Percentiles rank a stretch among this genome's conserved stretches.
Evolutionary conservation across 805 yeast genomes (phyloP).

Genomic region (Alloascoidea africana): DNA sequence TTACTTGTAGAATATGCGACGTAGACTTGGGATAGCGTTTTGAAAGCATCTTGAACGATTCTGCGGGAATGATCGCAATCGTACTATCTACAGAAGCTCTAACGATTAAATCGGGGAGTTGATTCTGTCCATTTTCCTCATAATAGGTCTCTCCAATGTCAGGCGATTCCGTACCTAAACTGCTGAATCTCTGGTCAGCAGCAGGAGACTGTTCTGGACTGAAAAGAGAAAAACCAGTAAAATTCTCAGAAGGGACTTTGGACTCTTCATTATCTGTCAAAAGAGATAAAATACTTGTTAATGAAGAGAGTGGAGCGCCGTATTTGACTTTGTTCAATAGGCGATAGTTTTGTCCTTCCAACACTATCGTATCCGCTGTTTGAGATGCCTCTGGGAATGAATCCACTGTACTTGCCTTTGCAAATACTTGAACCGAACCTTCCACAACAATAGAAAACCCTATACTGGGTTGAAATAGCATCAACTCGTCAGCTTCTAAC

Average conservation of each 20-base stretch:
- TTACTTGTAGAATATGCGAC: slow-evolving; percentile 89
- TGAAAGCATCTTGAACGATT: slow-evolving; percentile 61
- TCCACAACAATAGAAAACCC: slow-evolving; percentile 92
- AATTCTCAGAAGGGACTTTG: neutral
- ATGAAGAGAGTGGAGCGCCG: slow-evolving; percentile 75
- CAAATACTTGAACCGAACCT: slow-evolving; percentile 72
- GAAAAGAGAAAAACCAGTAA: neutral
- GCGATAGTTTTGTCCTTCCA: slow-evolving; percentile 49
- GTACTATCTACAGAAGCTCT: slow-evolving; percentile 66
- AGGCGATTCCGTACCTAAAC: neutral
- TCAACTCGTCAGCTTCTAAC: slow-evolving; percentile 58
- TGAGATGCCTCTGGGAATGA: slow-evolving; percentile 3
- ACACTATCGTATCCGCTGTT: slow-evolving; percentile 9
- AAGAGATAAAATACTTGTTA: slow-evolving; percentile 65
- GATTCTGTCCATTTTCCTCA: neutral
- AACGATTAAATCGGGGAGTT: slow-evolving; percentile 38
- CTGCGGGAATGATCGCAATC: slow-evolving; percentile 81
- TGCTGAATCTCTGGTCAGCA: neutral
- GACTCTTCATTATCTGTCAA: slow-evolving; percentile 30
- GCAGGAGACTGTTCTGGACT: neutral
- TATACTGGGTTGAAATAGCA: slow-evolving; percentile 54
- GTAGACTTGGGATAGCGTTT: slow-evolving; percentile 74
- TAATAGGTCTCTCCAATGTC: too few relatives aligned
- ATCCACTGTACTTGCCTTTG: slow-evolving; percentile 26
- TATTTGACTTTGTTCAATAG: slow-evolving; percentile 65